Conservation (phyloP, 805 yeast genomes). For the Suhomyces kilbournensis region DNA sequence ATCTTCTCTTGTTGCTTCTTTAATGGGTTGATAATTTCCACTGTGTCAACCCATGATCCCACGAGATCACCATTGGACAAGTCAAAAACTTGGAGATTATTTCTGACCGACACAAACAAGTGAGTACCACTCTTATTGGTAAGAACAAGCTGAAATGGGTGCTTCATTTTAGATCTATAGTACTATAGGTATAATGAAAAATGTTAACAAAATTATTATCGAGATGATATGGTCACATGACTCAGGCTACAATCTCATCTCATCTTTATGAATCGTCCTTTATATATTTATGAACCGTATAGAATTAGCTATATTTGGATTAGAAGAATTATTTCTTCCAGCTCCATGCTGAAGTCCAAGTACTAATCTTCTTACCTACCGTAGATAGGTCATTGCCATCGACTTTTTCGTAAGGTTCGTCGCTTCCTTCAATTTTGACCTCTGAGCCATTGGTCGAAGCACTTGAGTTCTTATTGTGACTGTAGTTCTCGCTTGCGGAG, state of each 20-base stretch:
- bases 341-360: constrained; percentile 14
- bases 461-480: neutral
- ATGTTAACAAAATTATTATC: neutral
- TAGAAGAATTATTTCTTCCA: constrained; percentile 10
- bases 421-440: neutral
- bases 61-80: constrained; percentile 35
- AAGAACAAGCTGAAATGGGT: constrained; percentile 63
- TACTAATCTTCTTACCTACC: constrained; percentile 4
- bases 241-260: neutral
- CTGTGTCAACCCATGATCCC: constrained; percentile 65
- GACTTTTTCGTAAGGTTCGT: constrained; percentile 4
- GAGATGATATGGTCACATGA: constrained; percentile 3
- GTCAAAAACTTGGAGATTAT: constrained; percentile 53
- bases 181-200: neutral
- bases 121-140: constrained; percentile 44
- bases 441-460: neutral
- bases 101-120: constrained; percentile 57
- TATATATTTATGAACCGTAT: neutral
- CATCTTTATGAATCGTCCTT: neutral
- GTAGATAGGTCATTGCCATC: constrained; percentile 1
- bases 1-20: constrained; percentile 34
- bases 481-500: neutral
- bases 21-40: constrained; percentile 45
- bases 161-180: constrained; percentile 45
- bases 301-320: neutral